Evolutionary conservation across 805 yeast species (phyloP), one percentile per base, ranked within the genome.

Genomic region (Metschnikowia peoriensis): DNA sequence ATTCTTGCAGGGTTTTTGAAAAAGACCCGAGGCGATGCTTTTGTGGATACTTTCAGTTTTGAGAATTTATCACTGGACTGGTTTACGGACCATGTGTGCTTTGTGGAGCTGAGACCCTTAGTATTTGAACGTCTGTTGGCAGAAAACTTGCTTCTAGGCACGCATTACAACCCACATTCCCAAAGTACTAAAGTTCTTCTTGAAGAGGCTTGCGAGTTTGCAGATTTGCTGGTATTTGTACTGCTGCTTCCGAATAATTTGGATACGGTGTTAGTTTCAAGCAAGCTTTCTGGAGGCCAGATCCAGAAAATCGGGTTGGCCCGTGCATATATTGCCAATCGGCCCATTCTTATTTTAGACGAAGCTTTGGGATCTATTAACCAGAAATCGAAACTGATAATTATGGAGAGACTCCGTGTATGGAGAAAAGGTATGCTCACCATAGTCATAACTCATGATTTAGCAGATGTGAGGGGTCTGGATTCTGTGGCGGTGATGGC

Each of bases 341-440:
- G 96, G 0, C 89, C 92, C 0, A 78, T 94, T 6, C 69, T 93
- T 53, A 79, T 94, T 2, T 71, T 92, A 28, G 99, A 94, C 70
- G 99, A 94, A 65, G 81, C 94, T 4, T 71, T 89, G 1, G 85
- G 94, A 46, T 97, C 97, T 0, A 69, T 94, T 51, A 97, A 94
- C 65, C 64, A 69, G 1, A 61, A 59, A 0, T 77, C 78, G 41
- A 76, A 84, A 54, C 68, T 69, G 0, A 50, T 63, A 3, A 65
- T 90, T 6, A 66, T 86, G 61, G 64, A 69, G 1, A 75, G 76
- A 0, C 74, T 94, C 11, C 78, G 81, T 49, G 50, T 57, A 4
- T 84, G 88, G 85, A 77, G 98, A 59, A 52, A 55, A 7, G 84
- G 81, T 1, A 85, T 80, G 57, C 88, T 97, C 0, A 92, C 97